Conservation (phyloP, 169 alveolate species). For the Cyclospora cayetanensis region DNA sequence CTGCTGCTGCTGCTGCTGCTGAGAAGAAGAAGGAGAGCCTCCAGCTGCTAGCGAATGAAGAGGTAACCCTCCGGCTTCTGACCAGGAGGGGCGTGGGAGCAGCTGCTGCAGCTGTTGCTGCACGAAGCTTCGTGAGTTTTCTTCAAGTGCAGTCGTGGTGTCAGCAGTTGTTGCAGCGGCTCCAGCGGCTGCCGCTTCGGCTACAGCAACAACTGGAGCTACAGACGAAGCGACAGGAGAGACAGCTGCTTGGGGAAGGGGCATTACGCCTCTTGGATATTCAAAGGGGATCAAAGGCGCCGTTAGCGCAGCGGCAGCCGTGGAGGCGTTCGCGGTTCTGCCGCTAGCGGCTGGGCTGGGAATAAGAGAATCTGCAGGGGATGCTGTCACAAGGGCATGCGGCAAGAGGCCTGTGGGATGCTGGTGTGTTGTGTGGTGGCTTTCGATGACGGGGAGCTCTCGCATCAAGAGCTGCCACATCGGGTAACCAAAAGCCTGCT, state of each 20-base stretch:
- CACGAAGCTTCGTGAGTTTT: not conserved
- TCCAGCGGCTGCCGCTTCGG: not conserved
- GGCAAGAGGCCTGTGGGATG: conserved; percentile 7
- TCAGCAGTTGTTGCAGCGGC: conserved; percentile 12
- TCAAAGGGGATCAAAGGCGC: not conserved
- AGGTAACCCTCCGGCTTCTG: no score
- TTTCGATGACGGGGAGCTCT: conserved; percentile 4
- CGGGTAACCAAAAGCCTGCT: conserved; percentile 36
- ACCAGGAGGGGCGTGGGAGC: no score
- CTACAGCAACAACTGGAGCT: conserved; percentile 9
- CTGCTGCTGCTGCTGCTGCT: no score
- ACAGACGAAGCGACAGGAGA: not conserved
- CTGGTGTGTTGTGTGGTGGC: not conserved
- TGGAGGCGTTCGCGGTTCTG: not conserved
- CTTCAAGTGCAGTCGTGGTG: not conserved
- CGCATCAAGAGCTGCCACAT: conserved; percentile 56
- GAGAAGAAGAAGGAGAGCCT: not conserved
- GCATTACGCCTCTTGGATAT: conserved; percentile 53
- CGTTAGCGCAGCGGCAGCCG: not conserved
- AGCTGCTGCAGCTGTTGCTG: conserved; percentile 51
- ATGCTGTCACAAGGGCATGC: not conserved
- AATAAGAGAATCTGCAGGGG: not conserved
- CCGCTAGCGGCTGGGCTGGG: not conserved
- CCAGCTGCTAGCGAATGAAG: no score
- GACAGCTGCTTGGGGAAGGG: conserved; percentile 32